Evolutionary conservation across 306 rosid genomes (phyloP).

Genomic region (Mimosa pudica): DNA sequence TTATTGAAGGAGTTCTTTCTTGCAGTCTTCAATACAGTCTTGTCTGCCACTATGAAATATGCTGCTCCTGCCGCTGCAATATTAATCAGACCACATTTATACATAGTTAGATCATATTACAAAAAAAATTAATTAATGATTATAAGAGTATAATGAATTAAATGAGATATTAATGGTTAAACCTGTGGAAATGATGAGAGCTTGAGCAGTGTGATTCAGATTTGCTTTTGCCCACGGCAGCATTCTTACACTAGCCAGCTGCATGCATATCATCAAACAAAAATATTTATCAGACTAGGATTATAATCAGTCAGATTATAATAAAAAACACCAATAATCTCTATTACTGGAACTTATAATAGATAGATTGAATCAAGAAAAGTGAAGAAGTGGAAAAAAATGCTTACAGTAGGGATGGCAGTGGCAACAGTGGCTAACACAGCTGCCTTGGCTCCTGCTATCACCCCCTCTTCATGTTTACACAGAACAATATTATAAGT

Average conservation of each 20-base stretch:
- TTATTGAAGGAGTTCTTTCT: slow-evolving; percentile 86
- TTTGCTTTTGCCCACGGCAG: slow-evolving; percentile 97
- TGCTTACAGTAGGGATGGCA: slow-evolving; percentile 89
- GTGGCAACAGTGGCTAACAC: slow-evolving; percentile 78
- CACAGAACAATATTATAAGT: not conserved
- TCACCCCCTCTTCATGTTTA: slow-evolving; percentile 72
- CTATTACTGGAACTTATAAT: not conserved
- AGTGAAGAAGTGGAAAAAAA: slow-evolving; percentile 3
- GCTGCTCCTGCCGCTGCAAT: slow-evolving; percentile 94
- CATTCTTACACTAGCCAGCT: slow-evolving; percentile 95
- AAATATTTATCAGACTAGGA: not conserved
- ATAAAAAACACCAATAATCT: not conserved
- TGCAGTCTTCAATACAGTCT: slow-evolving; percentile 91
- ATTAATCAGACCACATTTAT: slow-evolving; percentile 8
- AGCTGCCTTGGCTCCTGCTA: slow-evolving; percentile 97
- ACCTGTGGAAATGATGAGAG: slow-evolving; percentile 96
- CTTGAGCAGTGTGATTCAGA: slow-evolving; percentile 95
- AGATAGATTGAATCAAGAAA: not conserved
- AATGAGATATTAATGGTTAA: not conserved
- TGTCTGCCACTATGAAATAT: slow-evolving; percentile 97
- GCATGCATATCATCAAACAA: slow-evolving; percentile 33
- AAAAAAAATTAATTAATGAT: not conserved
- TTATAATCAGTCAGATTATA: not conserved
- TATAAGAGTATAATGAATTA: not conserved
- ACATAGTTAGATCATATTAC: slow-evolving; percentile 19